Evolutionary conservation across 2,329 filamentous ascomycete species (phyloP), one percentile per base, ranked within the genome.

Genomic region (Ceratocystis diversiconidia): DNA sequence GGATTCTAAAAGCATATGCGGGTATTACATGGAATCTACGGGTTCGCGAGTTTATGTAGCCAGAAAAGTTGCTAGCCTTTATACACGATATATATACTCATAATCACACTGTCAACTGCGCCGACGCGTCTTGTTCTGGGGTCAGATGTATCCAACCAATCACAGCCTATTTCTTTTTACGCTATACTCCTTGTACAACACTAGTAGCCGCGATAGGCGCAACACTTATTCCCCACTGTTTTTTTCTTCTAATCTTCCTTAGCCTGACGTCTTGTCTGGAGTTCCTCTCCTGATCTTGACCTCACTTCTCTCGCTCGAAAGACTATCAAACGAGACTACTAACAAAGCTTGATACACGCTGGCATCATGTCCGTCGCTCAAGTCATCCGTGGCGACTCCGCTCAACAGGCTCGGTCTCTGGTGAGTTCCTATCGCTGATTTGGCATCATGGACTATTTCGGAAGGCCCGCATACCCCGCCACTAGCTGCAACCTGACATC

Each of bases 321-420:
- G 8, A 22, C 32, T 25, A 55, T 28, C 15, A 48, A 44, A 59
- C n/a, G 19, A 48, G 8, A 8, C 8, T 10, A 22, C 36, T n/a
- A 19, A 19, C 2, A 36, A 57, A 41, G 19, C 12, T 28, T 30
- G 30, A 57, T 32, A 48, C 36, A 25, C 30, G 17, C 6, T 12
- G 44, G 44, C 65, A 74, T 59, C 69, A 78, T 78, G 76, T 76
- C 76, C 68, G 73, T 72, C 67, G 73, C 73, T 65, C 71, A 71
- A 62, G 72, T 72, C 67, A 69, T 76, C 66, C 81, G 79, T 72
- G 80, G 81, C 73, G 79, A 83, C 68, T 76, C 81, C 75, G 79
- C 82, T 67, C 79, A 81, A 69, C 81, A 84, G 75, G 80, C 80
- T 66, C 77, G 80, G 72, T 83, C 82, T 69, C 73, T 83, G 72